Evolutionary conservation across 352 stramenopile genomes (phyloP).

Genomic region (Phytophthora cryptogea): DNA sequence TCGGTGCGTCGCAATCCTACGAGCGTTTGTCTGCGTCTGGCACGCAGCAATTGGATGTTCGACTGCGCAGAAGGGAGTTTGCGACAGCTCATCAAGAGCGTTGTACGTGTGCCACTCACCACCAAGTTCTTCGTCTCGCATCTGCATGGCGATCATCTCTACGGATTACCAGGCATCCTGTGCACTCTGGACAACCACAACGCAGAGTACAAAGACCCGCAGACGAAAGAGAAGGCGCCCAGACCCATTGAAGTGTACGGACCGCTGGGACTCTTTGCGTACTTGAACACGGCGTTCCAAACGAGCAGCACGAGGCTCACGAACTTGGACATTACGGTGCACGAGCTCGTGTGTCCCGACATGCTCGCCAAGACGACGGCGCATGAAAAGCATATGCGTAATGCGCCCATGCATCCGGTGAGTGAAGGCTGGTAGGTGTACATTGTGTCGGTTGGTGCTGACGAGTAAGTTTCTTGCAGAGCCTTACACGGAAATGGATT

Average conservation of each 20-base stretch:
- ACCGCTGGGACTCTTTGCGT: slow-evolving; percentile 74
- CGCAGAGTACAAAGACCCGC: slow-evolving; percentile 54
- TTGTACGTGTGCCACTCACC: slow-evolving; percentile 68
- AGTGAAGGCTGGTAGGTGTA: not conserved
- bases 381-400: slow-evolving; percentile 68
- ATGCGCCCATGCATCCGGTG: slow-evolving; percentile 65
- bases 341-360: slow-evolving; percentile 68
- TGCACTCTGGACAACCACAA: slow-evolving; percentile 87
- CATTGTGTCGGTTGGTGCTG: not conserved
- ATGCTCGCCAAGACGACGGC: slow-evolving; percentile 49
- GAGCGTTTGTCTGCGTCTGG: slow-evolving; percentile 60
- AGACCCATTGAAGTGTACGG: slow-evolving; percentile 79
- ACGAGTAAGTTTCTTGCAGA: slow-evolving; percentile 28
- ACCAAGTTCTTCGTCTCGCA: slow-evolving; percentile 90
- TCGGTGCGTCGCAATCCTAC: slow-evolving; percentile 70
- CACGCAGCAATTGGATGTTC: slow-evolving; percentile 87
- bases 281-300: slow-evolving; percentile 73
- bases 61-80: slow-evolving; percentile 86
- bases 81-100: slow-evolving; percentile 81
- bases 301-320: slow-evolving; percentile 67
- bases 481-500: slow-evolving; percentile 58
- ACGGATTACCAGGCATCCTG: slow-evolving; percentile 79
- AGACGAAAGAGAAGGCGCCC: slow-evolving; percentile 49
- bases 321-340: slow-evolving; percentile 74
- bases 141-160: slow-evolving; percentile 87